Conservation (phyloP, 805 yeast genomes). For the Ogataea siamensis region DNA sequence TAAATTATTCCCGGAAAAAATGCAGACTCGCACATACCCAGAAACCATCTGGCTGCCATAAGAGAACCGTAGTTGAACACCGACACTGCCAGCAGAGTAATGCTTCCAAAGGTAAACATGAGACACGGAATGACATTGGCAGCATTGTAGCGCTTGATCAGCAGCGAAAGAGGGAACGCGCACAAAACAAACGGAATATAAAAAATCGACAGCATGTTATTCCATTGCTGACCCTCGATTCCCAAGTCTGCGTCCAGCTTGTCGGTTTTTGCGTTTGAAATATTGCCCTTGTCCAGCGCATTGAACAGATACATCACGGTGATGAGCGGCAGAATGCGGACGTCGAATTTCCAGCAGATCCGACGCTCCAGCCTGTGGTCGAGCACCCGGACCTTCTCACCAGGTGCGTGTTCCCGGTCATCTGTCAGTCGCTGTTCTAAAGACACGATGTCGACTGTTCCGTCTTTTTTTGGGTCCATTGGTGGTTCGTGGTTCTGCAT, state of each 20-base stretch:
- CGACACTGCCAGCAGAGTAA: constrained; percentile 38
- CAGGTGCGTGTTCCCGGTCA: constrained; percentile 5
- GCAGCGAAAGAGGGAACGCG: constrained; percentile 42
- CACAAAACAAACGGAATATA: constrained; percentile 45
- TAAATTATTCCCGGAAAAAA: constrained; percentile 40
- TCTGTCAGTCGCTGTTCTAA: constrained; percentile 10
- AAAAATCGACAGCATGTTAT: constrained; percentile 43
- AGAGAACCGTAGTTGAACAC: constrained; percentile 40
- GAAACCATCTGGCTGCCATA: constrained; percentile 37
- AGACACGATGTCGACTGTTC: constrained; percentile 12
- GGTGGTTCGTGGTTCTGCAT: background rate
- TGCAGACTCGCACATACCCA: constrained; percentile 39
- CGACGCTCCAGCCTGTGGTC: constrained; percentile 29
- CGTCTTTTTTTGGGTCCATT: constrained; percentile 10
- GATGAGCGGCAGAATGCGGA: constrained; percentile 43
- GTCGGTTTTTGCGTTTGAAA: constrained; percentile 49
- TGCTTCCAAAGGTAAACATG: constrained; percentile 45
- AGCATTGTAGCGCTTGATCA: constrained; percentile 42
- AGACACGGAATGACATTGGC: constrained; percentile 44
- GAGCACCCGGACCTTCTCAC: constrained; percentile 12
- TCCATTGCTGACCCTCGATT: constrained; percentile 43
- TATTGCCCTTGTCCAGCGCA: constrained; percentile 49
- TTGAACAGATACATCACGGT: constrained; percentile 47
- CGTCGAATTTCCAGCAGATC: constrained; percentile 42
- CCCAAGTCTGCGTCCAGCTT: constrained; percentile 42